Evolutionary conservation across 805 yeast species (phyloP).

Genomic region (Dipodascus geniculatus): DNA sequence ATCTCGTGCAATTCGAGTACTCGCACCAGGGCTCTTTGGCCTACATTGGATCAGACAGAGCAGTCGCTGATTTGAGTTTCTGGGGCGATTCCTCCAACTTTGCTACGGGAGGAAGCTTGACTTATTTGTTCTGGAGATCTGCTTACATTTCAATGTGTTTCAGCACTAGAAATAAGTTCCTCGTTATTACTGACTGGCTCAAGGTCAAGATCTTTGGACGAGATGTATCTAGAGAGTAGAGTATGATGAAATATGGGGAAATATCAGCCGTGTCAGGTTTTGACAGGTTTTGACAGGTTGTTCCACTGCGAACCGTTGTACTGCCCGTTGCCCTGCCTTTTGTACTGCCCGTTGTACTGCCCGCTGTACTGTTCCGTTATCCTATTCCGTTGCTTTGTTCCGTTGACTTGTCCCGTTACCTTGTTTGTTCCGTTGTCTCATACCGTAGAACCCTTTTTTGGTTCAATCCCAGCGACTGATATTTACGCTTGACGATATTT

Average conservation of each 20-base stretch:
- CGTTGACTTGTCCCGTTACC: too few relatives aligned
- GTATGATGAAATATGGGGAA: background rate
- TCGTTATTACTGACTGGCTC: conserved; percentile 2
- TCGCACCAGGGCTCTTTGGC: background rate
- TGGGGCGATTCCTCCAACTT: background rate
- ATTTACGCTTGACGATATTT: too few relatives aligned
- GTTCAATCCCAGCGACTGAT: too few relatives aligned
- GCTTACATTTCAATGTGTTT: conserved; percentile 1
- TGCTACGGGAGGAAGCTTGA: background rate
- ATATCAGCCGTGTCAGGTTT: background rate
- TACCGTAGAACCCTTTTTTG: too few relatives aligned
- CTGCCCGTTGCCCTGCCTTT: too few relatives aligned
- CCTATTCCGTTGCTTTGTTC: too few relatives aligned
- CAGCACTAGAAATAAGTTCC: conserved; percentile 1
- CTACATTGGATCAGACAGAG: background rate
- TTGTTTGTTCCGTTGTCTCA: too few relatives aligned
- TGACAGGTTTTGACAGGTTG: background rate
- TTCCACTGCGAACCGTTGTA: background rate
- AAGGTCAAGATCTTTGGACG: conserved; percentile 1
- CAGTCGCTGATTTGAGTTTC: conserved; percentile 18
- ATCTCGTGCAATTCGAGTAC: conserved; percentile 16
- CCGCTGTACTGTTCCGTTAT: too few relatives aligned
- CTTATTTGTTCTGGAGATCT: background rate
- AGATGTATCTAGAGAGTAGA: conserved; percentile 1
- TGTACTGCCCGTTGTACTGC: too few relatives aligned